phyloP scores from a whole-genome alignment of 2,329 filamentous ascomycete genomes.

The Coccinonectria pachysandricola region DNA sequence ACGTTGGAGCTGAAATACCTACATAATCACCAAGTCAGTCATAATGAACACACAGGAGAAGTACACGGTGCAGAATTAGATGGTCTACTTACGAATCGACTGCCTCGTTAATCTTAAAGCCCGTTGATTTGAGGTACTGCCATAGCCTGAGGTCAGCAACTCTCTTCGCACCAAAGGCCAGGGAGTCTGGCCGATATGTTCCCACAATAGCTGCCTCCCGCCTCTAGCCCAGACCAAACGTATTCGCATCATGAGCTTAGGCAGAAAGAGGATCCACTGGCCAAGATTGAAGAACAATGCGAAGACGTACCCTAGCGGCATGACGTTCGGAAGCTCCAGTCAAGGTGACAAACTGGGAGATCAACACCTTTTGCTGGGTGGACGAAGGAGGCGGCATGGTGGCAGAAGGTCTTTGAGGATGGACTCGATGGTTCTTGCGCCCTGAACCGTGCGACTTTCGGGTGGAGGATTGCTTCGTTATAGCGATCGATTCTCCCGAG shows the following conservation, averaged over 20 bases:
- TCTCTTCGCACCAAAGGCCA: too few relatives aligned
- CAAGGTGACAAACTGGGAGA: slow-evolving; percentile 31
- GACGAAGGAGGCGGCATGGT: slow-evolving; percentile 28
- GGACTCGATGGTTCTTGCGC: not conserved
- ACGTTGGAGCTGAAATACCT: slow-evolving; percentile 24
- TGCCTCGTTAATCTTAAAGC: slow-evolving; percentile 43
- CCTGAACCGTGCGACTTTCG: slow-evolving; percentile 2
- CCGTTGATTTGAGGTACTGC: slow-evolving; percentile 38
- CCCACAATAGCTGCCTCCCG: too few relatives aligned
- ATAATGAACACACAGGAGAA: too few relatives aligned
- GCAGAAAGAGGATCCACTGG: too few relatives aligned
- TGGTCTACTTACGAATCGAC: slow-evolving; percentile 50
- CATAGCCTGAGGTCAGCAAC: slow-evolving; percentile 14
- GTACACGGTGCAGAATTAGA: not conserved
- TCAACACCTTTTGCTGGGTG: slow-evolving; percentile 30
- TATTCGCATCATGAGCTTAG: too few relatives aligned
- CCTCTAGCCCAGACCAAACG: too few relatives aligned
- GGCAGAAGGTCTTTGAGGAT: slow-evolving; percentile 1
- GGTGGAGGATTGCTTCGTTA: slow-evolving; percentile 1
- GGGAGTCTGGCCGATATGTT: too few relatives aligned
- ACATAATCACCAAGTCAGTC: slow-evolving; percentile 9
- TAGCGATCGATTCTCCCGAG: too few relatives aligned
- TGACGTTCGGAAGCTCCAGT: slow-evolving; percentile 35
- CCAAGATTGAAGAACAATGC: not conserved
- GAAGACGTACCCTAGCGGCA: slow-evolving; percentile 33